Conservation (phyloP, 164 flowering plant genomes). For the Hamamelis virginiana region DNA sequence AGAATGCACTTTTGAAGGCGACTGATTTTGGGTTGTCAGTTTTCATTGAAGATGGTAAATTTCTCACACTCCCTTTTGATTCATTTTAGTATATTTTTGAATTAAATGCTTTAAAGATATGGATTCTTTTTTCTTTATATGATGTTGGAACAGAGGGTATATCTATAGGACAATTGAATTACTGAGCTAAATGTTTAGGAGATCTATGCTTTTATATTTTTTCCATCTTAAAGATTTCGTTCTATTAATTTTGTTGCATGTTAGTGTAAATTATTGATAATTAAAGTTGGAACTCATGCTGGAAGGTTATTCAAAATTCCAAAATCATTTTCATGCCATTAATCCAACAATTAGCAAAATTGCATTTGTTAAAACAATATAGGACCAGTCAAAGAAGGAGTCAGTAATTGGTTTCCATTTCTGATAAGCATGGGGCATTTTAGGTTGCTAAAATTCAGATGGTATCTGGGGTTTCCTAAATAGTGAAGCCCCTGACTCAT, state of each 20-base stretch:
- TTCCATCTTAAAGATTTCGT: too few relatives aligned
- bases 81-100: background rate
- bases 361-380: too few relatives aligned
- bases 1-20: constrained; percentile 70
- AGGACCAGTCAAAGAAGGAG: background rate
- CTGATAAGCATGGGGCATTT: background rate
- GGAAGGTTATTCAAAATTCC: too few relatives aligned
- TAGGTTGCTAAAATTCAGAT: background rate
- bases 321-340: too few relatives aligned
- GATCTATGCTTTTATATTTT: too few relatives aligned
- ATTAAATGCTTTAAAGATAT: background rate
- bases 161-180: background rate
- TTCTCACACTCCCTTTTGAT: background rate
- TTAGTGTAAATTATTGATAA: too few relatives aligned
- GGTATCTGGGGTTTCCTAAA: background rate
- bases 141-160: background rate
- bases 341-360: too few relatives aligned
- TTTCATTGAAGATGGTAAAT: constrained; percentile 84
- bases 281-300: too few relatives aligned
- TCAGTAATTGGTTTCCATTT: background rate
- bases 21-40: constrained; percentile 96
- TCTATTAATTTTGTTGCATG: too few relatives aligned
- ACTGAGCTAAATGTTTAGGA: background rate
- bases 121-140: too few relatives aligned
- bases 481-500: background rate